phyloP scores from a whole-genome alignment of 305 asterid genomes.

The Nicotiana rustica region DNA sequence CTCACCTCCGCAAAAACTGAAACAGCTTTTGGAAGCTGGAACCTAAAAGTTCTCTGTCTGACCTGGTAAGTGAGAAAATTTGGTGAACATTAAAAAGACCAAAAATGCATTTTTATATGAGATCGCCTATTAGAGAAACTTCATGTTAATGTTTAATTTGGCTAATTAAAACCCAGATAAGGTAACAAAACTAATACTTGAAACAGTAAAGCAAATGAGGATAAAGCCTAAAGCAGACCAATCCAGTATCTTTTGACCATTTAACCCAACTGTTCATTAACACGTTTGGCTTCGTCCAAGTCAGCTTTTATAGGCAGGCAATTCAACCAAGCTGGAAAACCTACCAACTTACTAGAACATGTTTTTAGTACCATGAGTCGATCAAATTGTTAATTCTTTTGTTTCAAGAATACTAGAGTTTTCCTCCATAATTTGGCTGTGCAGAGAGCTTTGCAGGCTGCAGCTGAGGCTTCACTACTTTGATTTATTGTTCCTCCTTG shows the following conservation, averaged over 20 bases:
- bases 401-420: no score
- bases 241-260: conserved; percentile 41
- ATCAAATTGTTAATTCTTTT: no score
- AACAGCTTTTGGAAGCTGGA: conserved; percentile 41
- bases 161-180: neutral
- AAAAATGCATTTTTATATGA: neutral
- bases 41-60: conserved; percentile 38
- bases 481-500: no score
- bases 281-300: conserved; percentile 37
- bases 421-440: no score
- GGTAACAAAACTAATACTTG: neutral
- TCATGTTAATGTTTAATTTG: neutral
- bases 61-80: conserved; percentile 34
- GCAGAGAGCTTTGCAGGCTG: no score
- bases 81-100: neutral
- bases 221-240: neutral
- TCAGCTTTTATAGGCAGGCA: conserved; percentile 41
- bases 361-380: no score
- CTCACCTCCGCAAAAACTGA: conserved; percentile 45
- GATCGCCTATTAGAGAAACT: neutral
- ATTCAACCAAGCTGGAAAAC: conserved; percentile 42
- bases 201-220: neutral
- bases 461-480: no score
- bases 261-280: conserved; percentile 41
- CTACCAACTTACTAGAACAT: neutral